Conservation (phyloP, 1,139 yeast genomes). For the Yamadazyma siamensis region DNA sequence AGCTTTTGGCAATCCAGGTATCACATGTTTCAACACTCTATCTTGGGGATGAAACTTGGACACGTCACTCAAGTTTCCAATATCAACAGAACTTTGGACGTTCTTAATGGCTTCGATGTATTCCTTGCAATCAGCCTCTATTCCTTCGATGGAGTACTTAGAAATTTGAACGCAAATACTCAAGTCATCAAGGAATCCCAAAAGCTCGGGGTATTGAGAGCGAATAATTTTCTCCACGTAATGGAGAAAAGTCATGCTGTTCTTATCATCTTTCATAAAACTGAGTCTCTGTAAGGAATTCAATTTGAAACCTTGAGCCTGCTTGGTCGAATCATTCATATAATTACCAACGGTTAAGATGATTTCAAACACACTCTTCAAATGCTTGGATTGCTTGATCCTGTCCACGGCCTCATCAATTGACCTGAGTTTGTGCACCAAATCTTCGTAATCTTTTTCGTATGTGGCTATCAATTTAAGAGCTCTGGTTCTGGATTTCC, state of each 20-base stretch:
- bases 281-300: constrained; percentile 71
- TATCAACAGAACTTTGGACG: constrained; percentile 68
- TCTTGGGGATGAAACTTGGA: constrained; percentile 75
- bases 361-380: constrained; percentile 67
- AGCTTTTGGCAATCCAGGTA: constrained; percentile 67
- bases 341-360: constrained; percentile 80
- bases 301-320: constrained; percentile 77
- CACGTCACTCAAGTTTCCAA: constrained; percentile 74
- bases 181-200: constrained; percentile 57
- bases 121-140: constrained; percentile 58
- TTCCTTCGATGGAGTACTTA: constrained; percentile 65
- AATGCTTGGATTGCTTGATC: constrained; percentile 54
- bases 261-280: constrained; percentile 74
- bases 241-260: constrained; percentile 75
- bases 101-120: constrained; percentile 57
- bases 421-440: constrained; percentile 54
- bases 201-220: constrained; percentile 63
- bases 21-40: constrained; percentile 56
- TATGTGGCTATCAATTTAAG: constrained; percentile 55
- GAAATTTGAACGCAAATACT: constrained; percentile 57
- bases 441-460: constrained; percentile 70
- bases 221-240: constrained; percentile 74
- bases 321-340: constrained; percentile 77
- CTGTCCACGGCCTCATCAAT: constrained; percentile 66
- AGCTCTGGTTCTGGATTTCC: constrained; percentile 79